Evolutionary conservation across 2,329 filamentous ascomycete species (phyloP), one percentile per base, ranked within the genome.

Genomic region (Stagonosporopsis rhizophila): DNA sequence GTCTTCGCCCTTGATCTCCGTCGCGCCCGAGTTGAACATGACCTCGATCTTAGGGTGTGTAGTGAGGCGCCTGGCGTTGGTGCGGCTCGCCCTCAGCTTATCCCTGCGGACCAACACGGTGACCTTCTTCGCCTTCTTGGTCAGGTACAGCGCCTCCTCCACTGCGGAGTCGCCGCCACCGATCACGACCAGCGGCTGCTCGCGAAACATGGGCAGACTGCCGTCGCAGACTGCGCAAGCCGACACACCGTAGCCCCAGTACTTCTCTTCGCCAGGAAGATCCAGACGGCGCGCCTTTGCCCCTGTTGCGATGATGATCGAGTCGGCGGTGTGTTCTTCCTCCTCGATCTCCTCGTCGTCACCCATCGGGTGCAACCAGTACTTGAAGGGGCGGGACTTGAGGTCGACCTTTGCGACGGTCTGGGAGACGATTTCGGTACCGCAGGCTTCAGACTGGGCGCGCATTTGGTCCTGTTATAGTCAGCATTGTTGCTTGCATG

Each of bases 181-280:
- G 63, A 99, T 97, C 45, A 99, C 95, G 37, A 94, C 91, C 52
- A 99, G 83, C 8, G 90, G 94, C 84, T 96, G 96, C 79, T 97
- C 92, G 69, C 94, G 87, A 88, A 96, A 99, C 77, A 99, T 97
- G 58, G 95, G 95, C 42, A 98, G 89, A 45, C 93, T 95, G 62
- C 95, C 95, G 74, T 99, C 95, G 80, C 95, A 99, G 44, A 99
- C 95, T 30, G 95, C 95, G 79, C 95, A 99, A 45, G 95, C 95
- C 48, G 90, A 95, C 74, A 99, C 92, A 66, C 95, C 95, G 76
- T 90, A 95, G 76, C 96, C 93, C 96, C 96, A 99, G 85, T 92
- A 99, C 77, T 88, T 90, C 52, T 96, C 90, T 82, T 99, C 95
- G 51, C 95, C 96, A 12, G 87, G 82, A 42, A 99, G 85, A 75